These are phyloP conservation scores for Aspergillus aculeatus DNA, from an alignment of 2,329 filamentous ascomycete species.

Conservation along the genomic window DNA sequence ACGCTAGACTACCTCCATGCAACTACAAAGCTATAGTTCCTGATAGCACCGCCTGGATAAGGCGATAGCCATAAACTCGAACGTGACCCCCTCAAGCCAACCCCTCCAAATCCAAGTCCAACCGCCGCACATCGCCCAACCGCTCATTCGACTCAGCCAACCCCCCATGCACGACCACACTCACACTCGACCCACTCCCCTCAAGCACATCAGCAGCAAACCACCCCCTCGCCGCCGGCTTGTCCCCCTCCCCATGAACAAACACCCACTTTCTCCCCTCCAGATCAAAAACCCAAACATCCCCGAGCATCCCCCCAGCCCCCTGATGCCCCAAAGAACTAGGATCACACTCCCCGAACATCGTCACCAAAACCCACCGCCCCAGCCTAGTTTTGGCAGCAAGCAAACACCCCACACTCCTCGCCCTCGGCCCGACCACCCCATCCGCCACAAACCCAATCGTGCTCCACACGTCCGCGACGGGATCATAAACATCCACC, in stretches of 20 bases:
- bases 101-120: background rate
- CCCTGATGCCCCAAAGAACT: slow-evolving; percentile 54
- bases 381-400: slow-evolving; percentile 31
- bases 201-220: slow-evolving; percentile 51
- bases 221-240: slow-evolving; percentile 51
- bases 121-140: slow-evolving; percentile 50
- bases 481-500: slow-evolving; percentile 60
- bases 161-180: slow-evolving; percentile 51
- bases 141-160: slow-evolving; percentile 54
- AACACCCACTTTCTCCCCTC: slow-evolving; percentile 33
- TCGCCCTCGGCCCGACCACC: slow-evolving; percentile 45
- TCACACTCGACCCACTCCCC: slow-evolving; percentile 24
- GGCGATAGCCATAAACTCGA: too few species aligned
- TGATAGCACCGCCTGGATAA: too few species aligned
- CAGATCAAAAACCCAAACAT: slow-evolving; percentile 52
- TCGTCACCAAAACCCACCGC: slow-evolving; percentile 45
- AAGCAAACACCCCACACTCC: slow-evolving; percentile 52
- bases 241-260: slow-evolving; percentile 23
- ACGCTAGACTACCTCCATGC: too few species aligned
- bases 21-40: too few species aligned
- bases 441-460: slow-evolving; percentile 41
- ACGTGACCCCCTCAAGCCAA: too few species aligned
- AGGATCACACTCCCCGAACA: slow-evolving; percentile 57
- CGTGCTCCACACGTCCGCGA: slow-evolving; percentile 41
- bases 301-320: slow-evolving; percentile 56